Conservation (phyloP, 345 rosid genomes). For the Melaleuca quinquenervia region DNA sequence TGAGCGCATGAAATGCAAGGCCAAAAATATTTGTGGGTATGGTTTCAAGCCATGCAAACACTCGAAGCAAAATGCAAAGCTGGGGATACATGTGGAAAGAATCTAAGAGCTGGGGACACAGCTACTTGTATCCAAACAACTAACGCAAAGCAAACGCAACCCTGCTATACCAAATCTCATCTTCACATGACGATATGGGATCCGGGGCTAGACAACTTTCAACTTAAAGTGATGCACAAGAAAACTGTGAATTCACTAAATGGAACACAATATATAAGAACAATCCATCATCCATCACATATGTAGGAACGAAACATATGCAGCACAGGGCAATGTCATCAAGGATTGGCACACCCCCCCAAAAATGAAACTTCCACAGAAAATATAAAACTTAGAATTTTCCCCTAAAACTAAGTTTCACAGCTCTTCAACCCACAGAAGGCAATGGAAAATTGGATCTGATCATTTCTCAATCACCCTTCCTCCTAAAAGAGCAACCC, state of each 20-base stretch:
- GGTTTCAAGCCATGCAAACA: background rate
- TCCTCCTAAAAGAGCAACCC: constrained; percentile 68
- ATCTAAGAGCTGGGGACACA: background rate
- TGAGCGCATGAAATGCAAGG: background rate
- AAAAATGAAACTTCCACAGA: background rate
- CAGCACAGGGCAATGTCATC: background rate
- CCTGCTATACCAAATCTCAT: background rate
- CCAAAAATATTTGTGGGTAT: background rate
- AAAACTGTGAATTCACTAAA: background rate
- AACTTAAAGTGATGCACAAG: background rate
- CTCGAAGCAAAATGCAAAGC: too few species aligned
- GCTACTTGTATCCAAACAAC: background rate
- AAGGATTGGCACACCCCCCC: background rate
- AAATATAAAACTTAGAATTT: background rate
- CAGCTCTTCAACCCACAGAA: background rate
- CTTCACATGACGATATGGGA: background rate
- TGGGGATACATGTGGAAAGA: background rate
- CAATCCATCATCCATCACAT: background rate
- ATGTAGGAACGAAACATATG: background rate
- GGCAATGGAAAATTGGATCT: background rate
- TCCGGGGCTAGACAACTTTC: background rate
- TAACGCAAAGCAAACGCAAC: background rate
- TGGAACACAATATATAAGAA: background rate
- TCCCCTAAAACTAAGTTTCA: background rate
- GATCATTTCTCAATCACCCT: constrained; percentile 23